These are phyloP conservation scores for Phytophthora podocarpi DNA, from an alignment of 352 stramenopile species.

Conservation along the genomic window DNA sequence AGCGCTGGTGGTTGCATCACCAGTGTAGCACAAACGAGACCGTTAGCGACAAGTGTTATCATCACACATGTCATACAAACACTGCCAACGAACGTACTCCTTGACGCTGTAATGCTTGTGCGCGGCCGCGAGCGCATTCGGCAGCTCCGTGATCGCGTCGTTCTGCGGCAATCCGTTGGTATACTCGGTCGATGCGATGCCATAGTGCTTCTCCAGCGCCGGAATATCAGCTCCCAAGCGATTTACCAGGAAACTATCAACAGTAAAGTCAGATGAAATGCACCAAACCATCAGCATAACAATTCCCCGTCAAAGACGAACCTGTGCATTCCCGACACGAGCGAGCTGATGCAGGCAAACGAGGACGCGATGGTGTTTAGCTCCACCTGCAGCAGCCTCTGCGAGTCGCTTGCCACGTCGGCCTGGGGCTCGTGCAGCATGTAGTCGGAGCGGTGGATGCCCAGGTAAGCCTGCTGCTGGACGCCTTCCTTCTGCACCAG, in stretches of 20 bases:
- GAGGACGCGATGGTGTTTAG: conserved; percentile 98
- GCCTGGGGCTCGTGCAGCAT: conserved; percentile 90
- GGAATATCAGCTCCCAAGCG: conserved; percentile 57
- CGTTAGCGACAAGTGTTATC: conserved; percentile 3
- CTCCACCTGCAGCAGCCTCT: conserved; percentile 94
- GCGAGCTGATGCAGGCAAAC: conserved; percentile 95
- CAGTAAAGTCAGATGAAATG: conserved; percentile 1
- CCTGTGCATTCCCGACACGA: conserved; percentile 92
- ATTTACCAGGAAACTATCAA: conserved; percentile 52
- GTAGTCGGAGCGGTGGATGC: conserved; percentile 94
- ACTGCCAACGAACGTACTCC: conserved; percentile 51
- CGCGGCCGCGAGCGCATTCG: conserved; percentile 63
- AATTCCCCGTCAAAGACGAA: conserved; percentile 23
- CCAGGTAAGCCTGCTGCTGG: conserved; percentile 86
- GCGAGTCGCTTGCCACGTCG: conserved; percentile 37
- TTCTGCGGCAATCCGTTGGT: conserved; percentile 59
- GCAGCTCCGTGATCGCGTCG: conserved; percentile 70
- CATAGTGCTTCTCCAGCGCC: conserved; percentile 59
- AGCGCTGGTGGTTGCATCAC: conserved; percentile 36
- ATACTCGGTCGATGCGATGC: conserved; percentile 45
- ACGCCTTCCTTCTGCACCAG: conserved; percentile 67
- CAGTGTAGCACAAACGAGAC: neutral
- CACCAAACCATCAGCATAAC: conserved; percentile 33
- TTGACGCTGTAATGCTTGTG: conserved; percentile 76
- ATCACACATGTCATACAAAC: neutral